Conservation (phyloP, 768 basidiomycete species). For the Solioccasus polychromus region DNA sequence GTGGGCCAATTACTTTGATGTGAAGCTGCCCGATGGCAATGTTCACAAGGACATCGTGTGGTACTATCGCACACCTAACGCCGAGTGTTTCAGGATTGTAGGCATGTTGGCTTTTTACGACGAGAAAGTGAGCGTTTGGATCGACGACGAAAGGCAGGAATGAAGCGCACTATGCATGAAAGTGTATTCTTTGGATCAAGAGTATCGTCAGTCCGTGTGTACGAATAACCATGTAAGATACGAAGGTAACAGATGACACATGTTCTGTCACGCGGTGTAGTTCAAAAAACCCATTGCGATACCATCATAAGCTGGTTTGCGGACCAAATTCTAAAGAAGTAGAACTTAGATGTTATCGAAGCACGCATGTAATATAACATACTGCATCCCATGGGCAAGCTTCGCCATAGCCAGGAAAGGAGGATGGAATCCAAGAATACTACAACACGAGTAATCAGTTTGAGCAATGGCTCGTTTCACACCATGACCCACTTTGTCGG, state of each 20-base stretch:
- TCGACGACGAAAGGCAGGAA: constrained; percentile 54
- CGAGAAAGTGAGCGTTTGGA: constrained; percentile 63
- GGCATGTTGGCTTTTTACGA: constrained; percentile 62
- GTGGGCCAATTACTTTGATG: constrained; percentile 54
- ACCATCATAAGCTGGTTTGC: constrained; percentile 15
- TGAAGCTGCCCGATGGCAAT: constrained; percentile 44
- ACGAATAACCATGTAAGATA: too few species aligned
- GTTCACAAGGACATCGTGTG: constrained; percentile 52
- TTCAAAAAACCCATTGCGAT: constrained; percentile 11
- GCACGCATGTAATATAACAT: too few species aligned
- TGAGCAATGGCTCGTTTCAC: too few species aligned
- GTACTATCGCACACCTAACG: constrained; percentile 57
- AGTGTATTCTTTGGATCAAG: too few species aligned
- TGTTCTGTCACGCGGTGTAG: background rate
- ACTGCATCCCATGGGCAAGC: constrained; percentile 19
- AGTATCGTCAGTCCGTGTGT: too few species aligned
- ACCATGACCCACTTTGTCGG: constrained; percentile 34
- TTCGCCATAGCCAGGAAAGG: constrained; percentile 11
- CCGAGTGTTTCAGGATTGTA: constrained; percentile 48
- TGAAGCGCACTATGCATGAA: constrained; percentile 29
- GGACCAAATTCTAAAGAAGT: constrained; percentile 10
- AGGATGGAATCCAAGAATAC: constrained; percentile 13
- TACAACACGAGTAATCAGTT: background rate
- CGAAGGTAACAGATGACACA: too few species aligned
- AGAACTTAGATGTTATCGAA: background rate